These are phyloP conservation scores for Pseudocercospora fijiensis DNA, from an alignment of 2,329 filamentous ascomycete genomes.

Conservation along the genomic window DNA sequence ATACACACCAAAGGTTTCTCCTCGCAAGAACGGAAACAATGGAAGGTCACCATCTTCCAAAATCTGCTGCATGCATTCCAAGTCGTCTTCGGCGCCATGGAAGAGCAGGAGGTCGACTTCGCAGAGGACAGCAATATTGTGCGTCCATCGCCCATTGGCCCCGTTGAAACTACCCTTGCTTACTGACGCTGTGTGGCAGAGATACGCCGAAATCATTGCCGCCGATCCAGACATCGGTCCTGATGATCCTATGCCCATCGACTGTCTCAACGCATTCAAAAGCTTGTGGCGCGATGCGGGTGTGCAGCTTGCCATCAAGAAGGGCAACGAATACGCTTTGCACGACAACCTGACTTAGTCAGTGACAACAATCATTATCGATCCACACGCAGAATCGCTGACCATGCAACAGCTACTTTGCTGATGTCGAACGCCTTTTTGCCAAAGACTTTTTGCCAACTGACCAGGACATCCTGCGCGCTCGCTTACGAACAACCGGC, in stretches of 20 bases:
- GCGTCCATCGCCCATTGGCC: conserved; percentile 32
- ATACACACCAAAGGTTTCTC: conserved; percentile 93
- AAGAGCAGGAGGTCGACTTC: conserved; percentile 76
- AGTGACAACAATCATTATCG: conserved; percentile 39
- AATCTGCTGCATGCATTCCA: conserved; percentile 93
- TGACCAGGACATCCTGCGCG: conserved; percentile 88
- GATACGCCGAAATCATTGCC: conserved; percentile 73
- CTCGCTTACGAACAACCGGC: conserved; percentile 85
- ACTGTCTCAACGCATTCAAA: conserved; percentile 79
- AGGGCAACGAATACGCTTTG: conserved; percentile 93
- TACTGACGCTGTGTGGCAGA: conserved; percentile 54
- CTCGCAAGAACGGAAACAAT: conserved; percentile 85
- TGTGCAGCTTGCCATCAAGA: conserved; percentile 81
- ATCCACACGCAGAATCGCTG: conserved; percentile 1
- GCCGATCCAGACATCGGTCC: conserved; percentile 78
- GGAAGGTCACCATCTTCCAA: conserved; percentile 91
- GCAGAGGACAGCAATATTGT: conserved; percentile 78
- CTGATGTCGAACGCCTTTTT: conserved; percentile 62
- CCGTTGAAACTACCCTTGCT: conserved; percentile 19
- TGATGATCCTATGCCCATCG: conserved; percentile 74
- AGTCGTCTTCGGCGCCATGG: conserved; percentile 87
- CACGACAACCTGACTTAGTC: conserved; percentile 96
- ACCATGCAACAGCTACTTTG: conserved; percentile 67
- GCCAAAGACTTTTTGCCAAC: conserved; percentile 77
- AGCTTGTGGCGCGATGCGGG: conserved; percentile 79